These are phyloP conservation scores for Arachis monticola DNA, from an alignment of 331 rosid genomes.

Conservation along the genomic window DNA sequence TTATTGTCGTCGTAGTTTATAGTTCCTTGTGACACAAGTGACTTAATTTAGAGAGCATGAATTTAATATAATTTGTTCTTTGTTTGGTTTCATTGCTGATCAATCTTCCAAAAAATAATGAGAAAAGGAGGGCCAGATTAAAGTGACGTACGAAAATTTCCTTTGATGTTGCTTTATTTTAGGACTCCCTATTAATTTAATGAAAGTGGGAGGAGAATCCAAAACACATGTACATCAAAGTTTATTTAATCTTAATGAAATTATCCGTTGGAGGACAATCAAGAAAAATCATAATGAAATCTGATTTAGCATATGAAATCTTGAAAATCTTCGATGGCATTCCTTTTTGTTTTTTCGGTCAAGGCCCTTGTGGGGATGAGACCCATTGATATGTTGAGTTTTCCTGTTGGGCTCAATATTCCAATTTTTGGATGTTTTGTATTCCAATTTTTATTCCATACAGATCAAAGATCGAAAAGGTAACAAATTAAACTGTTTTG, in stretches of 20 bases:
- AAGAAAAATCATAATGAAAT: too few species aligned
- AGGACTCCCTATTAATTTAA: background rate
- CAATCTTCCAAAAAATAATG: constrained; percentile 5
- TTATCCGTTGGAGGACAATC: too few species aligned
- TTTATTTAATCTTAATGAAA: constrained; percentile 4
- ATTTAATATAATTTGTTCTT: constrained; percentile 29
- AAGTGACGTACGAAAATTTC: constrained; percentile 12
- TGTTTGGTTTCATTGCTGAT: constrained; percentile 19
- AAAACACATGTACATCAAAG: background rate
- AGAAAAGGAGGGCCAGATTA: background rate
- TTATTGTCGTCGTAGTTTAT: constrained; percentile 19
- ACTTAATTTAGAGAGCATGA: constrained; percentile 20
- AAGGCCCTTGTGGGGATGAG: background rate
- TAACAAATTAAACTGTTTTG: background rate
- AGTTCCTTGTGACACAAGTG: constrained; percentile 3
- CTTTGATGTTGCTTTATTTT: constrained; percentile 17
- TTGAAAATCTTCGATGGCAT: background rate
- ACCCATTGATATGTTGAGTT: background rate
- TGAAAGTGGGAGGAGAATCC: constrained; percentile 18
- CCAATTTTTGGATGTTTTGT: background rate
- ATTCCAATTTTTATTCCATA: background rate
- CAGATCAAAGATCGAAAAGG: background rate
- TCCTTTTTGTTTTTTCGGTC: too few species aligned
- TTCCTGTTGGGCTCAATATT: constrained; percentile 2
- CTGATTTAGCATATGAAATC: constrained; percentile 6